These are phyloP conservation scores for Evansstolkia leycettana DNA, from an alignment of 495 filamentous ascomycete species.

Conservation along the genomic window DNA sequence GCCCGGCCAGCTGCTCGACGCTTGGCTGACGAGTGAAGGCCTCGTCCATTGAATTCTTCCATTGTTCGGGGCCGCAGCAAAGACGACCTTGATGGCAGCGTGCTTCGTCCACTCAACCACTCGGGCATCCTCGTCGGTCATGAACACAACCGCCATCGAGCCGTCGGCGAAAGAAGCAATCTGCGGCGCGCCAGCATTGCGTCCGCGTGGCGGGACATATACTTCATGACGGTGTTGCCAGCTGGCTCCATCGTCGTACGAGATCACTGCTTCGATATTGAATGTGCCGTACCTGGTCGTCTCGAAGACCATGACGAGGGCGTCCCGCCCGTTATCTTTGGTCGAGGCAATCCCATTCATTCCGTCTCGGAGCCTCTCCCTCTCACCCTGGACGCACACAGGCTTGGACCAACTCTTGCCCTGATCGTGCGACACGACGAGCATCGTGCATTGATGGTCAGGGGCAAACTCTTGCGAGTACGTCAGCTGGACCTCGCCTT, in stretches of 20 bases:
- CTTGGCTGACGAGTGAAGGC: slow-evolving; percentile 14
- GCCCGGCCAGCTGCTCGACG: slow-evolving; percentile 32
- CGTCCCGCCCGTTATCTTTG: slow-evolving; percentile 27
- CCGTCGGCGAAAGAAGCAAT: slow-evolving; percentile 44
- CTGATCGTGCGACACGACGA: slow-evolving; percentile 40
- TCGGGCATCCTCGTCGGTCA: slow-evolving; percentile 45
- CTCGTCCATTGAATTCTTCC: slow-evolving; percentile 24
- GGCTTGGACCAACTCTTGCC: slow-evolving; percentile 38
- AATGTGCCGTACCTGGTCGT: slow-evolving; percentile 38
- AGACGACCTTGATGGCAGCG: slow-evolving; percentile 28
- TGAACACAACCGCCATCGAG: slow-evolving; percentile 44
- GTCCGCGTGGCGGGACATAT: slow-evolving; percentile 29
- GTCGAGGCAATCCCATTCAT: slow-evolving; percentile 45
- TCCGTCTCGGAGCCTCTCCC: slow-evolving; percentile 39
- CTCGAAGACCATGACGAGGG: slow-evolving; percentile 48
- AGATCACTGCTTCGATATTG: slow-evolving; percentile 41
- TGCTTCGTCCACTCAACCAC: slow-evolving; percentile 26
- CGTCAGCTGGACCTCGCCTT: slow-evolving; percentile 42
- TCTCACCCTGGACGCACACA: slow-evolving; percentile 33
- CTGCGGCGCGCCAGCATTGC: slow-evolving; percentile 47
- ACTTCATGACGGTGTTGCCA: slow-evolving; percentile 42
- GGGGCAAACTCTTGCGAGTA: slow-evolving; percentile 43
- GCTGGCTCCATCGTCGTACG: slow-evolving; percentile 42
- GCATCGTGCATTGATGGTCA: slow-evolving; percentile 49
- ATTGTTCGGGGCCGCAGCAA: slow-evolving; percentile 21